These are phyloP conservation scores for Wickerhamomyces queroliae DNA, from an alignment of 805 yeast species.

Conservation along the genomic window DNA sequence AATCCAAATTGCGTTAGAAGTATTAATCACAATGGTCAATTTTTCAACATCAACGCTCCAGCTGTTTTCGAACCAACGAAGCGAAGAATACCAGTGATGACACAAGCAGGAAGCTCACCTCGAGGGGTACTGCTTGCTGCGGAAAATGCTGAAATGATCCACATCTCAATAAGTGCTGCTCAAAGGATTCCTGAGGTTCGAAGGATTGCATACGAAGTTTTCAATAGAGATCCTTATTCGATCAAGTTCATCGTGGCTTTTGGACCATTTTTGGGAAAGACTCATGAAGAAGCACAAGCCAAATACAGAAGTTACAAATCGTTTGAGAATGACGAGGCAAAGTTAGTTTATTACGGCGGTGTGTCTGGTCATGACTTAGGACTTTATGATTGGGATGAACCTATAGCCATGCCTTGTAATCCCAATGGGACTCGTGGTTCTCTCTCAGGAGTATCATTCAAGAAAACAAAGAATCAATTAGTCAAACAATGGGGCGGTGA, in stretches of 20 bases:
- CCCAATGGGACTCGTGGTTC: too few relatives aligned
- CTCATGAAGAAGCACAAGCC: conserved; percentile 32
- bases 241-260: conserved; percentile 31
- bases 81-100: conserved; percentile 35
- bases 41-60: conserved; percentile 33
- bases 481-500: background rate
- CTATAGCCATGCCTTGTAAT: too few relatives aligned
- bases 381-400: conserved; percentile 29
- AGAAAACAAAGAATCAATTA: background rate
- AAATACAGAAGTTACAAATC: conserved; percentile 25
- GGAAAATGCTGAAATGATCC: conserved; percentile 34
- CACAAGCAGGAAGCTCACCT: conserved; percentile 36
- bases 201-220: conserved; percentile 24
- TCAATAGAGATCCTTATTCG: conserved; percentile 28
- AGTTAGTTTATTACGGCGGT: conserved; percentile 38
- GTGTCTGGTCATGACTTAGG: conserved; percentile 27
- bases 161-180: conserved; percentile 26
- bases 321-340: conserved; percentile 33
- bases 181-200: conserved; percentile 26
- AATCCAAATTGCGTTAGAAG: conserved; percentile 29
- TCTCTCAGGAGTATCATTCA: background rate
- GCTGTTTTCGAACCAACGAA: conserved; percentile 33
- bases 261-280: conserved; percentile 30
- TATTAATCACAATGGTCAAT: conserved; percentile 31
- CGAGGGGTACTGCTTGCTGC: conserved; percentile 35